These are phyloP conservation scores for Avena insularis DNA, from an alignment of 176 grass and related monocot genomes.

Conservation along the genomic window DNA sequence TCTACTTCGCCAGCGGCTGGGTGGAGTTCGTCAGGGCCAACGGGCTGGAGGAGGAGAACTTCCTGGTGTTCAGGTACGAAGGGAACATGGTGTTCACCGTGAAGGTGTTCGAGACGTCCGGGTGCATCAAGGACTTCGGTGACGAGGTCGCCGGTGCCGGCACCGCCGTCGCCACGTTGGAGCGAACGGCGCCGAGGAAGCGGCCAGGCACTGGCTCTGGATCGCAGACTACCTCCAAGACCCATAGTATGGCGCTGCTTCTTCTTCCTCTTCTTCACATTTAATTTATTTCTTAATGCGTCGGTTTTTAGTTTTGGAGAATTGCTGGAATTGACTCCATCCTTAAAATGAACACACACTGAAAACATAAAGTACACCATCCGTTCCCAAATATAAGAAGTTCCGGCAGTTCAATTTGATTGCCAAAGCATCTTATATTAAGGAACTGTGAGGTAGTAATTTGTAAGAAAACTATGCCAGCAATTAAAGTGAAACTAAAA, in stretches of 20 bases:
- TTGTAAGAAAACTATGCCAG: not conserved
- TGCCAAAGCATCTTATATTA: too few relatives aligned
- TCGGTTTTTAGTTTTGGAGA: not conserved
- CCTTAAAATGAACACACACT: not conserved
- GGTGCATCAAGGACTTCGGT: not conserved
- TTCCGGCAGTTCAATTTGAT: too few relatives aligned
- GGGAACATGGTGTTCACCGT: constrained; percentile 34
- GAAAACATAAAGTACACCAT: not conserved
- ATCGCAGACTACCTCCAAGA: constrained; percentile 6
- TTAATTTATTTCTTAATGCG: not conserved
- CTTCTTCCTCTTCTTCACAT: not conserved
- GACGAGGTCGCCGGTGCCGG: not conserved
- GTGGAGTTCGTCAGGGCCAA: constrained; percentile 21
- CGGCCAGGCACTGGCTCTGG: not conserved
- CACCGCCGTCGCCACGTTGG: not conserved
- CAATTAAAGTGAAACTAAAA: not conserved
- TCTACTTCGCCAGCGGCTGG: constrained; percentile 6
- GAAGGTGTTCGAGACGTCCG: not conserved
- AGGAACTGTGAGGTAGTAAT: not conserved
- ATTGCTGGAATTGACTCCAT: not conserved
- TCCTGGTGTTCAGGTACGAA: constrained; percentile 45
- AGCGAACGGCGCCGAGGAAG: not conserved
- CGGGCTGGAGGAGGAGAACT: constrained; percentile 21
- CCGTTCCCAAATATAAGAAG: too few relatives aligned
- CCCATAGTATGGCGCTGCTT: not conserved